Base-by-base conservation (phyloP, 1,139 yeast species). In the Hemisphaericaspora lyxosophila region DNA sequence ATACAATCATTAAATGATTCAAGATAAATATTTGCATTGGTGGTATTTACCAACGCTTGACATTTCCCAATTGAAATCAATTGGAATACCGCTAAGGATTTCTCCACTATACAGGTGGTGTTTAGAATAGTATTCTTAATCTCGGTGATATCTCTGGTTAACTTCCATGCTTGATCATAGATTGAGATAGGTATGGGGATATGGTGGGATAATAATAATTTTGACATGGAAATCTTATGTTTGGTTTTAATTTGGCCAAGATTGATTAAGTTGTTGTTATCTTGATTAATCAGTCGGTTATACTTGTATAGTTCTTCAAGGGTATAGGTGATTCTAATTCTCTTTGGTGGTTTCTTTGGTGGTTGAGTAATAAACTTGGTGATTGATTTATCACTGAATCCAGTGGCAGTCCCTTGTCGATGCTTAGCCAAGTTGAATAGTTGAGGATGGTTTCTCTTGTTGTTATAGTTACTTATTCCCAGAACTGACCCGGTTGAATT, bases 1-100 rank as follows among this genome's bases (percentile, higher is more conserved):
- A 72, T 43, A 14, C 70, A 46, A n/a, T 59, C 59, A 26, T 60
- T 63, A 42, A 67, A 68, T 2, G 64, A 53, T 29, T 51, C 49
- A 11, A 68, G 48, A 36, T 58, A 71, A 18, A 59, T 53, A 31
- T 57, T 60, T 4, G 61, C 60, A 39, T 70, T 70, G 5, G 4
- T 16, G 18, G 9, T 43, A 41, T 9, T 40, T 40, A 2, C 54
- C 54, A 31, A 55, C n/a, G n/a, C n/a, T n/a, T n/a, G 18, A 11
- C 44, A 41, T 9, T 40, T 40, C 2, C 54, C 54, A 31, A 55
- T 38, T 5, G 42, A 50, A 38, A 33, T 31, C 13, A 51, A 47
- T 54, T 34, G 45, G 7, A 54, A 33, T 5, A 50, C 19, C 34
- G 42, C 41, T 8, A 55, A 34, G 7, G 50, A 22, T 26, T 44